A percentile compares a stretch with the other conserved stretches of the same genome.
phyloP scores from a whole-genome alignment of 2,329 filamentous ascomycete species.

The Cercospora janseana region DNA sequence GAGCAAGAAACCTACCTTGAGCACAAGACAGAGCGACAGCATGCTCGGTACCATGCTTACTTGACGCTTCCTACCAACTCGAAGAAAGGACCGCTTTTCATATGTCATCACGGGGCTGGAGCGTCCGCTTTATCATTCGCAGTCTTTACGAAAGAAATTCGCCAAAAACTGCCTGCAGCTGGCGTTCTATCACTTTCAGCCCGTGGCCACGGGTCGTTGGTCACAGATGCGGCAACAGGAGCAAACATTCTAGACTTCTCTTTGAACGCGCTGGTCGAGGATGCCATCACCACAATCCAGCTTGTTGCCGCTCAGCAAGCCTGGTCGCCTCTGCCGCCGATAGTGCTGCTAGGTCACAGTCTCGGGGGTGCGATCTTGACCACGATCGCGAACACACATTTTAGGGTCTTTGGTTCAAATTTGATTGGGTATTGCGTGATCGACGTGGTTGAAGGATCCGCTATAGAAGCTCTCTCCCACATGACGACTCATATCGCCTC shows the following conservation, averaged over 20 bases:
- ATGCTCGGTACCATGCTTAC: slow-evolving; percentile 77
- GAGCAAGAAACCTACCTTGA: slow-evolving; percentile 78
- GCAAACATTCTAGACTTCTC: slow-evolving; percentile 62
- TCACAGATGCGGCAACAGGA: slow-evolving; percentile 42
- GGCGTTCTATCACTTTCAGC: slow-evolving; percentile 85
- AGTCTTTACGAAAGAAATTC: slow-evolving; percentile 72
- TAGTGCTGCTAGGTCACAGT: slow-evolving; percentile 86
- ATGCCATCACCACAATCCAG: slow-evolving; percentile 67
- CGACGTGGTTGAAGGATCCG: slow-evolving; percentile 92
- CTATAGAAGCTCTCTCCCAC: slow-evolving; percentile 88
- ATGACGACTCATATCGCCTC: slow-evolving; percentile 91
- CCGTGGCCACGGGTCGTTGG: slow-evolving; percentile 76
- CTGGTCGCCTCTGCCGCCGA: slow-evolving; percentile 70
- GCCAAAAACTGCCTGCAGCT: slow-evolving; percentile 71
- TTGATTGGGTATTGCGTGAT: slow-evolving; percentile 85
- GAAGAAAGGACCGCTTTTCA: slow-evolving; percentile 74
- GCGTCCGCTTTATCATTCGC: slow-evolving; percentile 93
- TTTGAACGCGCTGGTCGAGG: slow-evolving; percentile 68
- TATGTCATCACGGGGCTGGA: slow-evolving; percentile 92
- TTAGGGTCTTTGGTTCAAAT: slow-evolving; percentile 56
- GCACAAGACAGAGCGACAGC: slow-evolving; percentile 41
- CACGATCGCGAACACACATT: slow-evolving; percentile 63
- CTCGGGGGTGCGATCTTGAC: slow-evolving; percentile 90
- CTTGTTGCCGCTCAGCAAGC: slow-evolving; percentile 66
- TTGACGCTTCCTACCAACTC: slow-evolving; percentile 67